Evolutionary conservation across 768 basidiomycete genomes (phyloP).

Genomic region (Tylopilus cervinicoccineus): DNA sequence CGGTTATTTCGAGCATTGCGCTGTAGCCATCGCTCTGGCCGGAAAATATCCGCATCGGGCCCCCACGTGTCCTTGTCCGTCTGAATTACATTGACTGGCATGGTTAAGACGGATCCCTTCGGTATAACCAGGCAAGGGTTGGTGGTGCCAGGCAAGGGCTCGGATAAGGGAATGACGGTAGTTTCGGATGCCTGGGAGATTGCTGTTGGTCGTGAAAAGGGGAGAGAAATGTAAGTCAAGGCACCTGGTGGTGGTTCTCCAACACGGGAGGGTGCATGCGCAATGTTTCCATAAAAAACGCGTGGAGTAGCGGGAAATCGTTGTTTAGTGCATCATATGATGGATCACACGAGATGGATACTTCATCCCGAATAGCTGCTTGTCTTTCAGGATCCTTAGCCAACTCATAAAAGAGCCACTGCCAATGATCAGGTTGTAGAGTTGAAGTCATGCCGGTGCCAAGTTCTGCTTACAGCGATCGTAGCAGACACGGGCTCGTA

Average conservation of each 20-base stretch:
- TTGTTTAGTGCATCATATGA: slow-evolving; percentile 49
- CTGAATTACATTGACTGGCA: slow-evolving; percentile 58
- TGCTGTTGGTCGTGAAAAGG: slow-evolving; percentile 4
- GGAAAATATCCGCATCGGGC: slow-evolving; percentile 50
- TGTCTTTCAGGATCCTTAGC: slow-evolving; percentile 50
- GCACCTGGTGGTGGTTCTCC: slow-evolving; percentile 63
- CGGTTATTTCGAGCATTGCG: slow-evolving; percentile 34
- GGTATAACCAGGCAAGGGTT: slow-evolving; percentile 46
- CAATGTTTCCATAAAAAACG: slow-evolving; percentile 57
- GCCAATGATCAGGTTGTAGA: slow-evolving; percentile 5
- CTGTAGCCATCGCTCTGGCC: slow-evolving; percentile 62
- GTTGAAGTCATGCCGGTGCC: background rate
- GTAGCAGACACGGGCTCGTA: slow-evolving; percentile 38
- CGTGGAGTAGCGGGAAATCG: slow-evolving; percentile 53
- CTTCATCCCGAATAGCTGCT: slow-evolving; percentile 51
- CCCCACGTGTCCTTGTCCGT: slow-evolving; percentile 56
- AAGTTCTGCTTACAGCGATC: slow-evolving; percentile 26
- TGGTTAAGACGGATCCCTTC: slow-evolving; percentile 50
- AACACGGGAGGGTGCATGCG: slow-evolving; percentile 59
- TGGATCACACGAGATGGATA: slow-evolving; percentile 42
- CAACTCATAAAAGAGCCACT: slow-evolving; percentile 70
- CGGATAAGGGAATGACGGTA: slow-evolving; percentile 50
- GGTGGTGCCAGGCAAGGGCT: slow-evolving; percentile 44
- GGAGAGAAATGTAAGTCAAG: background rate
- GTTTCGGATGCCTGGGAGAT: slow-evolving; percentile 45